Conservation (phyloP, 2,329 filamentous ascomycete genomes). For the Penicillium sp. region DNA sequence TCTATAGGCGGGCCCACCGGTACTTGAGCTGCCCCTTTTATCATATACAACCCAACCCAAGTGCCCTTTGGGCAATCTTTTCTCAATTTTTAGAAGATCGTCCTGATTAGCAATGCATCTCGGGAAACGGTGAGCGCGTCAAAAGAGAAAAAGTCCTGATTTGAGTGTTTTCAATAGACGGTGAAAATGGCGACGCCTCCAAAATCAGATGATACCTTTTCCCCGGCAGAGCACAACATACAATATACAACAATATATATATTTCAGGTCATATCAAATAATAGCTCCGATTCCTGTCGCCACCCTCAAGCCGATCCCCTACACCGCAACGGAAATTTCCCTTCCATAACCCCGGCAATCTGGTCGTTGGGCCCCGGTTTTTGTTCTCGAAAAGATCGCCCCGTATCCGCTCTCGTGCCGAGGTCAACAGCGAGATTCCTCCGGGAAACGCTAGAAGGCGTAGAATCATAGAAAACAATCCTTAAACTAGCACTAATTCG, state of each 20-base stretch:
- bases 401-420: slow-evolving; percentile 11
- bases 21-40: neutral
- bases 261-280: neutral
- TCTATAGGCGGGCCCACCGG: neutral
- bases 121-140: neutral
- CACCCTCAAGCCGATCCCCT: neutral
- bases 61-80: neutral
- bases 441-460: slow-evolving; percentile 10
- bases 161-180: neutral
- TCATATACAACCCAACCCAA: neutral
- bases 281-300: neutral
- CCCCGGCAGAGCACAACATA: neutral
- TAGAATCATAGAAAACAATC: neutral
- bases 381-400: slow-evolving; percentile 10
- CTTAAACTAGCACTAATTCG: neutral
- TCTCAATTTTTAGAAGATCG: slow-evolving; percentile 1
- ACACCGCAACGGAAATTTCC: slow-evolving; percentile 3
- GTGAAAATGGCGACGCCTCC: neutral
- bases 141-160: neutral
- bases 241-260: neutral
- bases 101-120: neutral
- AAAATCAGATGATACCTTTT: neutral
- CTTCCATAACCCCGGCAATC: slow-evolving; percentile 9
- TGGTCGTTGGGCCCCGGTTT: slow-evolving; percentile 10
- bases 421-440: slow-evolving; percentile 2